Base-by-base conservation (phyloP, 140 eudicot genomes). In the Ambrosia hybrid region DNA sequence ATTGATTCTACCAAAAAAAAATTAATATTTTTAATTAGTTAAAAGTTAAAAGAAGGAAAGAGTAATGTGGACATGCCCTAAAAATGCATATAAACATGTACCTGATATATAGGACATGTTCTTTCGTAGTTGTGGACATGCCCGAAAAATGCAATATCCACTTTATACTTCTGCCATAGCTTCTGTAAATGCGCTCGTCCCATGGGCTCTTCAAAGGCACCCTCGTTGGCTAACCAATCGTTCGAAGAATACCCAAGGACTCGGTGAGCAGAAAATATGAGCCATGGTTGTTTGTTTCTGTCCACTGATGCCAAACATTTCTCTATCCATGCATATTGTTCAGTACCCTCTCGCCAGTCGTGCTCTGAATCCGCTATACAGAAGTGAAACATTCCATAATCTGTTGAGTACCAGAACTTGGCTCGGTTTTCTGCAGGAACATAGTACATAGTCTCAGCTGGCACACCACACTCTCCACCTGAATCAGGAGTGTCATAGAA, bases 381-480 rank as follows among this genome's bases (percentile, higher is more conserved):
- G 45, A 91, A 91, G 58, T 80, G 89, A 73, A 91, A 91, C 96
- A 91, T 91, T 21, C 95, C 97, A 37, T 88, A 88, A 76, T 91
- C 92, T 0, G 97, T 84, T 45, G 90, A 76, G 67, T 91, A 88
- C 97, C 97, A 89, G 43, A 80, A 92, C 52, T 92, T 92, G 15
- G 91, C 98, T 80, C 98, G 76, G 43, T 92, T 92, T 57, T 89
- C 89, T 34, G 92, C 96, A 56, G 96, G 96, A 66, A 89, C 90
- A 53, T 79, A 92, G 76, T 74, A 92, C 95, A 87, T 85, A 57
- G 91, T 86, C 83, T 92, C 86, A 11, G 98, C 96, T 2, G 76
- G 83, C 51, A 92, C 96, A 37, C 92, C 98, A 80, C 95, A 89
- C 80, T 92, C 96, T 38, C 98, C 98, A 4, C 98, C 98, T 4